Evolutionary conservation across 208 protist species (phyloP).

Genomic region (Acanthamoeba quina): DNA sequence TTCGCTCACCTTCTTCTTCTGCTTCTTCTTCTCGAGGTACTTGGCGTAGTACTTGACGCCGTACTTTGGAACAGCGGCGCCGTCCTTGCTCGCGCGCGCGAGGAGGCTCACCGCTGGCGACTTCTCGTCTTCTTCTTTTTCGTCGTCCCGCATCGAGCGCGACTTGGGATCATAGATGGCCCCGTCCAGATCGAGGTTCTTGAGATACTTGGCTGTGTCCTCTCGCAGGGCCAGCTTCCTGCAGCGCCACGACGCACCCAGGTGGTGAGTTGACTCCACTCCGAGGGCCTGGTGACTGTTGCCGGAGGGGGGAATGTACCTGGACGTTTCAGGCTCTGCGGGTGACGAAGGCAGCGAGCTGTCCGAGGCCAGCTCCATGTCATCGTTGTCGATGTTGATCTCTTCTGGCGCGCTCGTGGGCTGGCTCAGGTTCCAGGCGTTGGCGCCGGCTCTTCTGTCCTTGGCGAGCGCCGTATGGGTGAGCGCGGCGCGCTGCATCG

Average conservation of each 20-base stretch:
- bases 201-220: conserved; percentile 95
- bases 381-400: not conserved
- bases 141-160: conserved; percentile 93
- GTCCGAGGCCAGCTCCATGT: not conserved
- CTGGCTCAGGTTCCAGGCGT: too few species aligned
- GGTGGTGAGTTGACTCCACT: too few species aligned
- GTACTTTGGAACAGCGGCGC: too few species aligned
- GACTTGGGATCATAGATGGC: conserved; percentile 96
- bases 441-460: not conserved
- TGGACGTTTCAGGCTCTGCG: not conserved
- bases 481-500: not conserved
- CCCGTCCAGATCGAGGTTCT: conserved; percentile 93
- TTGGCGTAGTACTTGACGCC: too few species aligned
- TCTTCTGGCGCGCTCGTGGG: too few species aligned
- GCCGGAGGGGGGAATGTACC: not conserved
- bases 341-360: too few species aligned
- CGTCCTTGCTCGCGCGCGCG: not conserved
- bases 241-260: not conserved
- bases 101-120: too few species aligned
- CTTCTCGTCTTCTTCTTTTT: too few species aligned
- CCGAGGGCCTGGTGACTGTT: too few species aligned
- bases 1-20: not conserved
- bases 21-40: not conserved
- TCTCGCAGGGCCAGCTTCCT: conserved; percentile 82
- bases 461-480: not conserved